phyloP scores from a whole-genome alignment of 345 rosid genomes.

The Erodium maritimum region DNA sequence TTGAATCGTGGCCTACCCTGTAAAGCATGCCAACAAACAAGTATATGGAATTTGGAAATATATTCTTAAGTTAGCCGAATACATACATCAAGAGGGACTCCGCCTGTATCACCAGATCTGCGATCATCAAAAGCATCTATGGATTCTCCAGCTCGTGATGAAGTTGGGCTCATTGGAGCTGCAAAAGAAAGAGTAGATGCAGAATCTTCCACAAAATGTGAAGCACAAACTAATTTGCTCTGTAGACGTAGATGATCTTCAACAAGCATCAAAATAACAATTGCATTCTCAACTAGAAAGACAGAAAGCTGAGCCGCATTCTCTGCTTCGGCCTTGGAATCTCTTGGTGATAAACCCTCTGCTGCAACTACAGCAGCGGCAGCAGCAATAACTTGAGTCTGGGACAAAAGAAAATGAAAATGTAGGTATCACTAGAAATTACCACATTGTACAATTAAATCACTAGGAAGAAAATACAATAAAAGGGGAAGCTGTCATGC shows the following conservation, averaged over 20 bases:
- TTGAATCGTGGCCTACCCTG: too few relatives aligned
- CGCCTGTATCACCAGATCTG: slow-evolving; percentile 52
- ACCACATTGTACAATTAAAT: neutral
- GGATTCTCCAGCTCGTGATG: slow-evolving; percentile 35
- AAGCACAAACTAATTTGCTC: slow-evolving; percentile 67
- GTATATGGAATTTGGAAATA: too few relatives aligned
- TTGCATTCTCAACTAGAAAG: slow-evolving; percentile 94
- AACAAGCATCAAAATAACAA: slow-evolving; percentile 96
- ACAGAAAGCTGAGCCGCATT: slow-evolving; percentile 99
- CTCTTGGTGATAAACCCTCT: slow-evolving; percentile 77
- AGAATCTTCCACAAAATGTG: slow-evolving; percentile 32
- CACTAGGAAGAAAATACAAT: too few relatives aligned
- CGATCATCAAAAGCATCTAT: slow-evolving; percentile 49
- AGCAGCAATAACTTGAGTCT: slow-evolving; percentile 99
- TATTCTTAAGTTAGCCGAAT: too few relatives aligned
- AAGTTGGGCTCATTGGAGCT: slow-evolving; percentile 39
- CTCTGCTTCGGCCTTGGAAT: slow-evolving; percentile 81
- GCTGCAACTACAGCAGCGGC: slow-evolving; percentile 99
- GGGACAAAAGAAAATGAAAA: slow-evolving; percentile 25
- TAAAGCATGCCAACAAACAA: too few relatives aligned
- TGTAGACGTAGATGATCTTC: slow-evolving; percentile 97
- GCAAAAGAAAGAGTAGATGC: slow-evolving; percentile 71
- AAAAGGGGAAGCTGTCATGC: too few relatives aligned
- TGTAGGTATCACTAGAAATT: neutral
- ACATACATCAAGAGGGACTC: slow-evolving; percentile 84